phyloP scores from a whole-genome alignment of 1,284 basidiomycete genomes.

The Ganoderma resinaceum region DNA sequence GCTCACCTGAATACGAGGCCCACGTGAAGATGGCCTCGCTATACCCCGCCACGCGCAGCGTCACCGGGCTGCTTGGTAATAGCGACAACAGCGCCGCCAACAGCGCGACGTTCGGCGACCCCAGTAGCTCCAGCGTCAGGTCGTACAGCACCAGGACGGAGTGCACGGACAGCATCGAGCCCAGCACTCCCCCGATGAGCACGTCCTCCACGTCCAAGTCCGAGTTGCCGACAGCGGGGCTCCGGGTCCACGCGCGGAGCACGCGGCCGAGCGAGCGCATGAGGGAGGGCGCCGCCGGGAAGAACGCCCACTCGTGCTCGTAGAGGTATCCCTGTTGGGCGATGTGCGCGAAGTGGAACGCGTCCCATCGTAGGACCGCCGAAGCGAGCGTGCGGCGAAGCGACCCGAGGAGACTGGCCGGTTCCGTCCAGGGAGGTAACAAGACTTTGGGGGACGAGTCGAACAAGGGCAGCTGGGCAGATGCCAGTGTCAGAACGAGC shows the following conservation, averaged over 20 bases:
- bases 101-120: slow-evolving; percentile 62
- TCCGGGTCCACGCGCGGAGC: background rate
- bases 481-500: slow-evolving; percentile 37
- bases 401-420: slow-evolving; percentile 2
- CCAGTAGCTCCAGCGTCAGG: slow-evolving; percentile 60
- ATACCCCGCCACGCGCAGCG: slow-evolving; percentile 76
- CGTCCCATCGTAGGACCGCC: slow-evolving; percentile 85
- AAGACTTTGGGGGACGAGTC: slow-evolving; percentile 53
- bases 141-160: slow-evolving; percentile 67
- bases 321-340: slow-evolving; percentile 71
- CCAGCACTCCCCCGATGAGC: slow-evolving; percentile 46
- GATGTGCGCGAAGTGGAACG: slow-evolving; percentile 80
- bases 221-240: background rate
- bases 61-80: slow-evolving; percentile 82
- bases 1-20: slow-evolving; percentile 75
- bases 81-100: slow-evolving; percentile 75
- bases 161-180: slow-evolving; percentile 42
- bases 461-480: slow-evolving; percentile 46
- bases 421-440: slow-evolving; percentile 21
- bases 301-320: slow-evolving; percentile 92
- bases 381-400: slow-evolving; percentile 30
- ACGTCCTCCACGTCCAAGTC: slow-evolving; percentile 31
- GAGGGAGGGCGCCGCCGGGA: slow-evolving; percentile 72
- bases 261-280: slow-evolving; percentile 48
- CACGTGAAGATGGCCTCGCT: slow-evolving; percentile 89